phyloP scores from a whole-genome alignment of 441 rosid genomes.

The Pelargonium citronellum region DNA sequence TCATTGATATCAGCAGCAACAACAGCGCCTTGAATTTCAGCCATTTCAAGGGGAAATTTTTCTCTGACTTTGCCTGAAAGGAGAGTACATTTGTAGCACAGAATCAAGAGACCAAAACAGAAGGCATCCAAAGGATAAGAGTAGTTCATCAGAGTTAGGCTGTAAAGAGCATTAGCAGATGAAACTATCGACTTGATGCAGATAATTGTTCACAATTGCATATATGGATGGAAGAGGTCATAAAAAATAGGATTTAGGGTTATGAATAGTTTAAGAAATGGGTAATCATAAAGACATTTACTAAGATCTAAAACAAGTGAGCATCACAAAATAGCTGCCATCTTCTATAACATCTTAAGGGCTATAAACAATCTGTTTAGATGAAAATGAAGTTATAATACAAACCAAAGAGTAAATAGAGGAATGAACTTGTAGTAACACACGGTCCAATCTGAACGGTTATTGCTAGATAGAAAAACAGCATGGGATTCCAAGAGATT shows the following conservation, averaged over 20 bases:
- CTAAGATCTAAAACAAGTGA: not conserved
- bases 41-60: conserved; percentile 97
- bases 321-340: not conserved
- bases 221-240: too few species aligned
- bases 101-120: not conserved
- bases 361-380: not conserved
- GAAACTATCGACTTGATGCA: not conserved
- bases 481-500: conserved; percentile 24
- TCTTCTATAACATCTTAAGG: not conserved
- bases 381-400: conserved; percentile 3
- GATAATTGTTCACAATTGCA: too few species aligned
- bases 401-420: conserved; percentile 3
- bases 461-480: not conserved
- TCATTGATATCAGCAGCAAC: conserved; percentile 98
- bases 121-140: not conserved
- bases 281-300: not conserved
- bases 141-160: not conserved
- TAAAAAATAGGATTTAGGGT: too few species aligned
- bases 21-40: conserved; percentile 93
- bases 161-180: conserved; percentile 2
- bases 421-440: not conserved
- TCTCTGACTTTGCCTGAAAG: conserved; percentile 67
- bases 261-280: not conserved
- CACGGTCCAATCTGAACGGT: conserved; percentile 1
- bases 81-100: not conserved